phyloP scores from a whole-genome alignment of 2,329 filamentous ascomycete species.

The Pseudocercospora fuligena region DNA sequence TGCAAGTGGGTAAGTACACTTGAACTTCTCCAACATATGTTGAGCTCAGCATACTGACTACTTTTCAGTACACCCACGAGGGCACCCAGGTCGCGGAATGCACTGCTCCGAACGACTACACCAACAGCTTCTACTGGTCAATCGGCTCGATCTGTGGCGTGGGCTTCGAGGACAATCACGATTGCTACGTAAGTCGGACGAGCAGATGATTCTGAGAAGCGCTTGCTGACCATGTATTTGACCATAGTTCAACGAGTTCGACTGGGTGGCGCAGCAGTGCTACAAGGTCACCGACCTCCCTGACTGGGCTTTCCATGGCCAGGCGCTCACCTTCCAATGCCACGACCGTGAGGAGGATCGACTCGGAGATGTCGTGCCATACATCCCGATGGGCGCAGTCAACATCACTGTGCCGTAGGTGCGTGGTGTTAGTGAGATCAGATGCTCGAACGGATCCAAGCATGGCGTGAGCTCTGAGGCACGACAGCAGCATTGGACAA shows the following conservation, averaged over 20 bases:
- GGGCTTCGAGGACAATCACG: neutral
- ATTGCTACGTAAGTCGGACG: constrained; percentile 1
- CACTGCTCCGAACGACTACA: neutral
- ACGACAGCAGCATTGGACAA: no score
- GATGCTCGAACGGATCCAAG: no score
- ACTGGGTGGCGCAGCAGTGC: neutral
- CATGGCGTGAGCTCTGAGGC: no score
- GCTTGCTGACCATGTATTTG: neutral
- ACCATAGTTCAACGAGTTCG: neutral
- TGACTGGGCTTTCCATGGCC: neutral
- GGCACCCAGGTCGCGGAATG: neutral
- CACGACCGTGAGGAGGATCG: neutral
- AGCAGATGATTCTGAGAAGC: neutral
- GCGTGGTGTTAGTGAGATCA: no score
- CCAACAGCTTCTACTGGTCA: neutral
- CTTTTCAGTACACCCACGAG: neutral
- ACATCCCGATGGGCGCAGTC: constrained; percentile 3
- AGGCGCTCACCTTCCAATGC: constrained; percentile 4
- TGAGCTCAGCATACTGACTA: neutral
- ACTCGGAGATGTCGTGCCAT: neutral
- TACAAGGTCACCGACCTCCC: neutral
- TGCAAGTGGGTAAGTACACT: neutral
- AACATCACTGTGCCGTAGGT: neutral
- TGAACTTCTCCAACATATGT: neutral
- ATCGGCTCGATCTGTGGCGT: constrained; percentile 5